Base-by-base conservation (phyloP, 441 rosid genomes). In the Syzygium malaccense region DNA sequence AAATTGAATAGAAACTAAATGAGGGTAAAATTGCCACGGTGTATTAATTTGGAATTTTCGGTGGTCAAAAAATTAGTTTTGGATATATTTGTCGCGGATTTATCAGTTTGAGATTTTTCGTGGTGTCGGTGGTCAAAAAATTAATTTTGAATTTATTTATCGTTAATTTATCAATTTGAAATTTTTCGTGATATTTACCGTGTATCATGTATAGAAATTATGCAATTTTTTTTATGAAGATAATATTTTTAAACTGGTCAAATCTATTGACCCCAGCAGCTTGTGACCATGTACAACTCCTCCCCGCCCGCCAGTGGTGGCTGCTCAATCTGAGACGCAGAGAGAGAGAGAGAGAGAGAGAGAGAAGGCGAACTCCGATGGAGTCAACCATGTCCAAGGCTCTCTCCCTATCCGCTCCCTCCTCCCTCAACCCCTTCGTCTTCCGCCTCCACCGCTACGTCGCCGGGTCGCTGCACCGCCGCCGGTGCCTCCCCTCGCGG, bases 331-430 rank as follows among this genome's bases (percentile, higher is more conserved):
- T 3, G 4, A 13, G 15, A 26, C 30, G 66, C n/a, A 7, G 8
- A 41, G 8, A 7, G 45, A 26, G 66, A 60, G 66, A 26, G 15
- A 4, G 17, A 62, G 75, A 66, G 78, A 71, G 26, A 71, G 48
- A 33, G 25, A 9, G 48, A 33, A 20, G 0, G 9, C 41, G 15
- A 33, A 49, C 68, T 60, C n/a, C 83, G 8, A 86, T 86, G 90
- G 88, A 88, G 90, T 86, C 87, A 14, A 71, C 86, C 53, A 62
- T 88, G 25, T 88, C 90, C 85, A 88, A 71, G 55, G 53, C 90
- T 37, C 90, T 89, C 71, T 57, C 51, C 25, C 86, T 80, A 2
- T 57, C 51, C 45, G 8, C 51, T 23, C 54, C 87, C 20, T 85
- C 87, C 60, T 68, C 91, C 13, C 4, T 85, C 53, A 89, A 56